phyloP scores from a whole-genome alignment of 179 eudicot species.

The Drosera spatulata region DNA sequence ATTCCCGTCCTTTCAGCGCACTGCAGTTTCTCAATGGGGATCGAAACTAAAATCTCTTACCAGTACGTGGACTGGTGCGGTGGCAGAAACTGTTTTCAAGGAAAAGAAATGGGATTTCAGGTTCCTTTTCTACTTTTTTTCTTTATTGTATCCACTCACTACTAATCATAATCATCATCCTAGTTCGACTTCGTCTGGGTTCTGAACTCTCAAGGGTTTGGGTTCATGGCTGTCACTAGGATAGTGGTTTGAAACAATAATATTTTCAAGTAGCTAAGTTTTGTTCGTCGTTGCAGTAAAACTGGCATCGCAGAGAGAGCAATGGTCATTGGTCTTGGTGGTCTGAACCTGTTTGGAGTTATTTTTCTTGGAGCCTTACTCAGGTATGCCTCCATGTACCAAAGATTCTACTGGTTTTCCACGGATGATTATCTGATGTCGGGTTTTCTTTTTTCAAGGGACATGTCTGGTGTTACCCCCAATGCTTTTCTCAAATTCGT shows the following conservation, averaged over 20 bases:
- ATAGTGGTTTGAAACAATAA: too few relatives aligned
- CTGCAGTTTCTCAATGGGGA: conserved; percentile 62
- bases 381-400: conserved; percentile 41
- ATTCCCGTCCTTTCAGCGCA: conserved; percentile 92
- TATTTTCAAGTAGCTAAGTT: not conserved
- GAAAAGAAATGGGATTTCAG: conserved; percentile 89
- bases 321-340: conserved; percentile 90
- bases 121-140: conserved; percentile 16
- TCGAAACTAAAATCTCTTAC: conserved; percentile 77
- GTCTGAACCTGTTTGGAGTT: conserved; percentile 81
- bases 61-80: conserved; percentile 46
- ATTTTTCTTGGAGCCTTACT: conserved; percentile 67
- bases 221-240: too few relatives aligned
- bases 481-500: too few relatives aligned
- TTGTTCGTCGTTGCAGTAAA: conserved; percentile 44
- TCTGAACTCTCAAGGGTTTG: too few relatives aligned
- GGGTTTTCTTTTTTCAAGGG: too few relatives aligned
- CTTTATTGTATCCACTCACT: too few relatives aligned
- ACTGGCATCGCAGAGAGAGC: conserved; percentile 66
- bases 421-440: too few relatives aligned
- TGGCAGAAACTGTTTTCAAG: conserved; percentile 45
- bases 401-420: too few relatives aligned
- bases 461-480: too few relatives aligned
- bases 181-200: too few relatives aligned
- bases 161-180: too few relatives aligned